Evolutionary conservation across 2,329 filamentous ascomycete species (phyloP).

Genomic region (Alternaria longipes): DNA sequence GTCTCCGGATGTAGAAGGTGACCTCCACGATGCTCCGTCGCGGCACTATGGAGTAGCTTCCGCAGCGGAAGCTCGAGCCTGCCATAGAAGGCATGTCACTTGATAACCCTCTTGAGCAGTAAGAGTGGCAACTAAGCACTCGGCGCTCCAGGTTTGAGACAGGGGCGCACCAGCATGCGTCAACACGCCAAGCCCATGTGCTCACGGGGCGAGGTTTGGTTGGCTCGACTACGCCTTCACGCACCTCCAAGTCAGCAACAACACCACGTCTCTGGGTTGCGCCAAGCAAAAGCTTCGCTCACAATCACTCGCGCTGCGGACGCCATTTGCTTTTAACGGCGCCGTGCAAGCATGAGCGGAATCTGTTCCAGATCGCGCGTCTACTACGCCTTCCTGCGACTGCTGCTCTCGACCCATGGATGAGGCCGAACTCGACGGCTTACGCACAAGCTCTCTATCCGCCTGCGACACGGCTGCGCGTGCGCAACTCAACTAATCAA

Average conservation of each 20-base stretch:
- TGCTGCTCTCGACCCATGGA: slow-evolving; percentile 24
- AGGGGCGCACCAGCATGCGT: slow-evolving; percentile 13
- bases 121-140: slow-evolving; percentile 15
- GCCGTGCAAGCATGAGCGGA: slow-evolving; percentile 26
- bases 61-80: slow-evolving; percentile 16
- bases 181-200: slow-evolving; percentile 15
- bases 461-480: slow-evolving; percentile 15
- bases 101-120: slow-evolving; percentile 3
- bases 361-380: slow-evolving; percentile 26
- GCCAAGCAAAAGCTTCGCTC: slow-evolving; percentile 29
- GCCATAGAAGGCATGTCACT: slow-evolving; percentile 6
- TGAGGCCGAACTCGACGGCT: slow-evolving; percentile 21
- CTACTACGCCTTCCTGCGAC: slow-evolving; percentile 23
- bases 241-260: slow-evolving; percentile 14
- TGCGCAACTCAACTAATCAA: slow-evolving; percentile 23
- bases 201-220: slow-evolving; percentile 12
- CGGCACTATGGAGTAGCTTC: slow-evolving; percentile 12
- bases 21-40: slow-evolving; percentile 12
- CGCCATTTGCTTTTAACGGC: slow-evolving; percentile 27
- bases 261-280: slow-evolving; percentile 7
- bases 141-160: slow-evolving; percentile 14
- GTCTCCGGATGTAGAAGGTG: slow-evolving; percentile 21
- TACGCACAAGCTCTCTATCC: slow-evolving; percentile 22
- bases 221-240: slow-evolving; percentile 13
- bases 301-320: slow-evolving; percentile 8